Evolutionary conservation across 495 filamentous ascomycete species (phyloP), one percentile per base, ranked within the genome.

Genomic region (Hypoxylon lienhwacheense): DNA sequence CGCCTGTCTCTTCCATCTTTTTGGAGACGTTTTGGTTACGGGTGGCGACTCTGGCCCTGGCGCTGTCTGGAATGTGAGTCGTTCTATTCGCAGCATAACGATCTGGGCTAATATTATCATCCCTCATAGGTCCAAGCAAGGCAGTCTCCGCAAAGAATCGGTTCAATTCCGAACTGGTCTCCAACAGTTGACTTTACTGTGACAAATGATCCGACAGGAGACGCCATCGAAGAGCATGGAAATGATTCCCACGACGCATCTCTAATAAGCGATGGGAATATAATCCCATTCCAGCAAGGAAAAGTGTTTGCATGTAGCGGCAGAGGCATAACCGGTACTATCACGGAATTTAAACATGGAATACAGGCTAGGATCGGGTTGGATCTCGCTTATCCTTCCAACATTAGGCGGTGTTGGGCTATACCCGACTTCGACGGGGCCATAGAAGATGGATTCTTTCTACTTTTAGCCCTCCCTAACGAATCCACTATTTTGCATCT

Each of bases 1-100:
- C 67, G 81, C 87, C n/a, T 77, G 74, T 34, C 54, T 72, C 2
- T 68, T 61, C 33, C 63, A 67, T 41, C 52, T 75, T 5, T 80
- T 78, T 43, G 82, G 82, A 16, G 92, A 97, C 64, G 73, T 95
- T 29, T 77, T 97, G 32, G 72, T 96, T 14, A 81, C 87, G 4
- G 88, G 85, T 11, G 90, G 93, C n/a, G 84, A 86, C 44, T 84
- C 84, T 36, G 87, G 90, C n/a, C 77, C 85, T 55, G 93, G 92
- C 5, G 85, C 85, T 0, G 76, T 91, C 7, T 95, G 87, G 75
- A 72, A 82, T 55, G 85, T 88, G 67, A 72, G 82, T 64, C 22
- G 41, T 33, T 19, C 28, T 20, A 19, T 28, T 58, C 34, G 34
- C 33, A 20, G 2, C n/a, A 26, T 24, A n/a, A 4, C 10, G 47